A percentile compares a stretch with the other conserved stretches of the same genome.
phyloP scores from a whole-genome alignment of 1,139 yeast genomes.

The Candida dubliniensis region DNA sequence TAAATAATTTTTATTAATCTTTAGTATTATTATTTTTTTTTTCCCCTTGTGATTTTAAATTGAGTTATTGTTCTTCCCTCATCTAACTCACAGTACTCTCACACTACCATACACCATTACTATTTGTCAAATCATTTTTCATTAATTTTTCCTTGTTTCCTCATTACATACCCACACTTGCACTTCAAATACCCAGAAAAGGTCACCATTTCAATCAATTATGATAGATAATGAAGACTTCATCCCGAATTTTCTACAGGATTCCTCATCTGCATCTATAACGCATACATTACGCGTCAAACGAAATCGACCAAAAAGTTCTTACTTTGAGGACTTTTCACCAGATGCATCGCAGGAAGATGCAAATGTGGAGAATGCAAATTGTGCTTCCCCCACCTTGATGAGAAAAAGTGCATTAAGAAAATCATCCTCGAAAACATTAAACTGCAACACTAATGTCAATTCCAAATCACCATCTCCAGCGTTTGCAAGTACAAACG shows the following conservation, averaged over 20 bases:
- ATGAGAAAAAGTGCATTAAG: background rate
- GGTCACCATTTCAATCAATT: too few species aligned
- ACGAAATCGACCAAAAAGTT: conserved; percentile 8
- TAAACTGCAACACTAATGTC: background rate
- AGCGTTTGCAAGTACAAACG: background rate
- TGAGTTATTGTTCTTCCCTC: too few species aligned
- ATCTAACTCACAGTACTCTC: too few species aligned
- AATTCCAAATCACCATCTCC: background rate
- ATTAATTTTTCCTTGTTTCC: too few species aligned
- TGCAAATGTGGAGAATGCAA: background rate
- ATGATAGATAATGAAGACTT: conserved; percentile 1
- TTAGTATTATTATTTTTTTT: too few species aligned
- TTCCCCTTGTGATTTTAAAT: too few species aligned
- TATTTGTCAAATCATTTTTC: too few species aligned
- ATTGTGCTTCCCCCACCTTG: background rate
- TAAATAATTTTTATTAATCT: too few species aligned
- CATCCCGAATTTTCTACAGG: background rate
- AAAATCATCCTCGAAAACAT: background rate
- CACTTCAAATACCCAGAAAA: too few species aligned
- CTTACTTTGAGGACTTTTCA: conserved; percentile 1
- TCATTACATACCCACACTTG: too few species aligned
- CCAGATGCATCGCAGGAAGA: background rate
- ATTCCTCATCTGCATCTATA: background rate
- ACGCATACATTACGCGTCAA: conserved; percentile 1
- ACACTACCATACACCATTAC: too few species aligned